A percentile compares a stretch with the other conserved stretches of the same genome.
These are phyloP conservation scores for Rhodamnia argentea DNA, from an alignment of 345 rosid genomes.

Conservation along the genomic window DNA sequence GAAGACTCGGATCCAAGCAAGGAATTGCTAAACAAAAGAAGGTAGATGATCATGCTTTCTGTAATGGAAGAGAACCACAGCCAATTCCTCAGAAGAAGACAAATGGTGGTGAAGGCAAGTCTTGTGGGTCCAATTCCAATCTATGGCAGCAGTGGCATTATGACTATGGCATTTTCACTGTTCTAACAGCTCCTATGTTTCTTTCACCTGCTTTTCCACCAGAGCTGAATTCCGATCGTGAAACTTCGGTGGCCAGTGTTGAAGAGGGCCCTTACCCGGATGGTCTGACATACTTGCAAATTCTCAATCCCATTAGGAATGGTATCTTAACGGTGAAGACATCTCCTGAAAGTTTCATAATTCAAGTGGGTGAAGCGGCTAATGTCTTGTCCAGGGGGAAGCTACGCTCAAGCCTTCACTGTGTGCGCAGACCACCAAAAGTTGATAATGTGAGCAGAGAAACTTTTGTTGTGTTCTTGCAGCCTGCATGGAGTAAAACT, in stretches of 20 bases:
- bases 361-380: constrained; percentile 90
- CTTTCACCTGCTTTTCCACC: constrained; percentile 11
- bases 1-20: constrained; percentile 20
- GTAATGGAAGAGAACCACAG: constrained; percentile 3
- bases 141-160: constrained; percentile 98
- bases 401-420: constrained; percentile 71
- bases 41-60: constrained; percentile 1
- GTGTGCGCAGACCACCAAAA: constrained; percentile 52
- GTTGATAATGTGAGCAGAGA: constrained; percentile 56
- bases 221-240: constrained; percentile 2
- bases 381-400: constrained; percentile 67
- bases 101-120: constrained; percentile 3
- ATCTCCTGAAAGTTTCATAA: constrained; percentile 59
- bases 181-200: constrained; percentile 83
- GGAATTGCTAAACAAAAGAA: constrained; percentile 10
- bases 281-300: constrained; percentile 44
- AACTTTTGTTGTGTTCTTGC: constrained; percentile 73
- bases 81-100: constrained; percentile 8
- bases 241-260: background rate
- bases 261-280: constrained; percentile 31
- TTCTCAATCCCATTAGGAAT: constrained; percentile 48
- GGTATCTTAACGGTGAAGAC: constrained; percentile 51
- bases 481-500: constrained; percentile 74
- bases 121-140: constrained; percentile 11
- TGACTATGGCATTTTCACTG: constrained; percentile 85